Evolutionary conservation across 176 grass and related monocot species (phyloP), one percentile per base, ranked within the genome.

Genomic region (Zoysia pacifica): DNA sequence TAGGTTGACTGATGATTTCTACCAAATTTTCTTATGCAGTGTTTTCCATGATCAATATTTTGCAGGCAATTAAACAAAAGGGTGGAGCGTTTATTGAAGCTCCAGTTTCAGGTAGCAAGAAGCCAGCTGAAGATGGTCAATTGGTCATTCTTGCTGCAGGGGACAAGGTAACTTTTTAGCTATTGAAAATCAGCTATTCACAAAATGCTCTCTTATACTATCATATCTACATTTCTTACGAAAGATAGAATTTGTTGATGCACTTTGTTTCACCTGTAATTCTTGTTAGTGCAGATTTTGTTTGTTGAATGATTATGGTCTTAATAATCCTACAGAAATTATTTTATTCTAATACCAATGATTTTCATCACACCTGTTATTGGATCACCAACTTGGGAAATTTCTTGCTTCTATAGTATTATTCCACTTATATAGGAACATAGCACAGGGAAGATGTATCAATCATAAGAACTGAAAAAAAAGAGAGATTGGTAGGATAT

Each of bases 51-150:
- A 79, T 67, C 4, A 89, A 81, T 82, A 83, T 81, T 77, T 76
- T 52, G 11, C 77, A 95, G 96, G 90, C 81, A 87, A 20, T 99
- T 79, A 87, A 83, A 48, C 72, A 79, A 62, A 99, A 93, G 67
- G 96, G 90, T 2, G 96, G 96, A 56, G 84, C 73, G 79, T 95
- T 99, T 70, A 67, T 99, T 70, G 96, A 99, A 92, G 96, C 90
- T 83, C 92, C 92, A 65, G 96, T 99, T 82, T 99, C 96, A 72
- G 96, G 96, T 70, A 99, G 96, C 83, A 99, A 99, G 73, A 95
- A 99, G 65, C 96, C 92, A 64, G 96, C 96, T 61, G 96, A 99
- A 99, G 96, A 99, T 84, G 96, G 96, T 45, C 96, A 99, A 45
- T 88, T 99, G 62, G 89, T 99, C 65, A 99, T 99, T 93, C 90